A percentile compares a stretch with the other conserved stretches of the same genome.
These are phyloP conservation scores for Pterulicium gracile DNA, from an alignment of 1,284 basidiomycete genomes.

Conservation along the genomic window DNA sequence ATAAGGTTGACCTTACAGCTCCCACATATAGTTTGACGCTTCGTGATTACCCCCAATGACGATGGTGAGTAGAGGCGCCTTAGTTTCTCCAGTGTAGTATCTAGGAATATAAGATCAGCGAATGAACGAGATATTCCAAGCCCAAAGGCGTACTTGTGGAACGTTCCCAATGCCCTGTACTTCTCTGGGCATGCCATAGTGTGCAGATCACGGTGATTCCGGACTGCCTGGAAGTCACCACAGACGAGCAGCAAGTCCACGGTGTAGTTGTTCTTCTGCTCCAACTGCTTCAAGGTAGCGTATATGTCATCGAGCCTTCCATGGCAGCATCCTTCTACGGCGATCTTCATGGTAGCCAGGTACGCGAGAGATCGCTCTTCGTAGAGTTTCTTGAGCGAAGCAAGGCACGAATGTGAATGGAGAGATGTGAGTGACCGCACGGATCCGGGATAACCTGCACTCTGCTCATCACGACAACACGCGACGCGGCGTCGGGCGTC, in stretches of 20 bases:
- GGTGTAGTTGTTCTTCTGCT: constrained; percentile 49
- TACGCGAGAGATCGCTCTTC: too few species aligned
- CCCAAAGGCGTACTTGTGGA: constrained; percentile 55
- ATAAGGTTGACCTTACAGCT: constrained; percentile 72
- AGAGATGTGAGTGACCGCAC: too few species aligned
- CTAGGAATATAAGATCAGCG: constrained; percentile 22
- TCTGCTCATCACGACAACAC: too few species aligned
- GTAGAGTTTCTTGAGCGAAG: too few species aligned
- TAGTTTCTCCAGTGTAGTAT: constrained; percentile 80
- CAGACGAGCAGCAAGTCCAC: constrained; percentile 85
- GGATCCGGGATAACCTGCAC: too few species aligned
- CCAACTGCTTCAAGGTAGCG: constrained; percentile 56
- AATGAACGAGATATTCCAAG: constrained; percentile 1
- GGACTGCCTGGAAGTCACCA: constrained; percentile 93
- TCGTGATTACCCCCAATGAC: constrained; percentile 99
- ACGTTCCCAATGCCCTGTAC: constrained; percentile 77
- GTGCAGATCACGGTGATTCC: constrained; percentile 79
- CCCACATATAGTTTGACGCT: constrained; percentile 95
- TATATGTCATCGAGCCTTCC: constrained; percentile 86
- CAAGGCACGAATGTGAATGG: too few species aligned
- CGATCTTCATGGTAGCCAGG: constrained; percentile 46
- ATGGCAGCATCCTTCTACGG: constrained; percentile 93
- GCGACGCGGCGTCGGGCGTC: too few species aligned
- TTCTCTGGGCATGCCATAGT: constrained; percentile 90
- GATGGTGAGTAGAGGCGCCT: constrained; percentile 82